Percentiles rank a stretch among this genome's conserved stretches.
Conservation (phyloP, 129 eudicot species). For the Erigeron canadensis region DNA sequence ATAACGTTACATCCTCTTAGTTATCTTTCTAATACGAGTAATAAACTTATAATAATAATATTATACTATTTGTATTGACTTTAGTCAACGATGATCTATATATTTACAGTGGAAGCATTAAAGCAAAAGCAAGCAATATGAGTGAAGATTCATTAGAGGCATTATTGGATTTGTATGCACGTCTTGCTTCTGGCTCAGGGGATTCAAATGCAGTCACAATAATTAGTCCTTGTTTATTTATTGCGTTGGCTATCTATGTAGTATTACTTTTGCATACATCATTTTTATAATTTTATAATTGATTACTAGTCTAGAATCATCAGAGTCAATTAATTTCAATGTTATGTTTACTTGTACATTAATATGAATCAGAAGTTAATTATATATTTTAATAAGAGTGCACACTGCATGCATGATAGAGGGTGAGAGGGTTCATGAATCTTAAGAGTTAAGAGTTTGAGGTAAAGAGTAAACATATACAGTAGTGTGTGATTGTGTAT, state of each 20-base stretch:
- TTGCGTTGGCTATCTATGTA: conserved; percentile 21
- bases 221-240: neutral
- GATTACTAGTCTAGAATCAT: neutral
- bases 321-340: neutral
- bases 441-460: too few species aligned
- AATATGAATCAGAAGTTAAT: too few species aligned
- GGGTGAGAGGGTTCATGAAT: too few species aligned
- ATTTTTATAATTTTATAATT: conserved; percentile 5
- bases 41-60: too few species aligned
- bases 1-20: neutral
- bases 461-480: too few species aligned
- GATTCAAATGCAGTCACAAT: conserved; percentile 2
- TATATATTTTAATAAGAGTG: neutral
- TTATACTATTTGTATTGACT: neutral
- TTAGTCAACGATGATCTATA: neutral
- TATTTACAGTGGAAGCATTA: conserved; percentile 25
- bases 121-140: conserved; percentile 26
- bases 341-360: conserved; percentile 17
- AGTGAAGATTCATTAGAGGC: conserved; percentile 31
- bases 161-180: conserved; percentile 29
- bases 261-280: conserved; percentile 3
- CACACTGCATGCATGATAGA: neutral
- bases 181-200: conserved; percentile 26
- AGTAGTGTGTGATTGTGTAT: too few species aligned
- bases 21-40: neutral